phyloP scores from a whole-genome alignment of 768 basidiomycete genomes.

The Xerocomus spinulosus region DNA sequence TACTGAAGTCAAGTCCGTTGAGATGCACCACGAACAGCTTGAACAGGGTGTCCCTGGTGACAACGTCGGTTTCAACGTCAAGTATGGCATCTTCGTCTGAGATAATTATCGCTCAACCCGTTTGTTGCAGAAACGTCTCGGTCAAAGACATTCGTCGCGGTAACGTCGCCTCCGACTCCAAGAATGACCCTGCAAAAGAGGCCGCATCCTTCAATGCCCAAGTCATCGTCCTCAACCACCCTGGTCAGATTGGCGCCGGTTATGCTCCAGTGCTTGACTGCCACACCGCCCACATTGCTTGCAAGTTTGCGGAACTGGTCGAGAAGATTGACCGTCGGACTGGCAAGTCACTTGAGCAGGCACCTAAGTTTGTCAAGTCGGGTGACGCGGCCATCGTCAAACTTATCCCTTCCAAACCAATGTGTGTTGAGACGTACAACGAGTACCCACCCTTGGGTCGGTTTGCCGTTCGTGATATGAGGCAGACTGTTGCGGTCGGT shows the following conservation, averaged over 20 bases:
- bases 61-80: conserved; percentile 99
- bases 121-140: conserved; percentile 84
- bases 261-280: conserved; percentile 99
- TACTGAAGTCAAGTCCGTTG: conserved; percentile 99
- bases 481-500: conserved; percentile 98
- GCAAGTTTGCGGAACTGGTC: conserved; percentile 97
- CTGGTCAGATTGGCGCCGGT: conserved; percentile 98
- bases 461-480: conserved; percentile 99
- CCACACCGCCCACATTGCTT: conserved; percentile 99
- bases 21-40: conserved; percentile 99
- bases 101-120: background rate
- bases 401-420: conserved; percentile 93
- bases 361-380: conserved; percentile 98
- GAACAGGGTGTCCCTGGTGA: conserved; percentile 93
- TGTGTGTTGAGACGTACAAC: conserved; percentile 91
- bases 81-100: conserved; percentile 43
- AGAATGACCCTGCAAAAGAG: conserved; percentile 99
- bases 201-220: conserved; percentile 99
- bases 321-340: conserved; percentile 99
- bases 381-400: conserved; percentile 99
- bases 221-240: conserved; percentile 99
- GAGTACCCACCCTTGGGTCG: conserved; percentile 99
- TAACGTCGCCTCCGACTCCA: conserved; percentile 98
- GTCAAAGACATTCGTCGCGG: conserved; percentile 99
- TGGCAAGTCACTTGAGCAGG: conserved; percentile 84